Percentiles rank a stretch among this genome's conserved stretches.
Evolutionary conservation across 192 early-diverging fungal species (phyloP).

Genomic region (Paraglomus brasilianum): DNA sequence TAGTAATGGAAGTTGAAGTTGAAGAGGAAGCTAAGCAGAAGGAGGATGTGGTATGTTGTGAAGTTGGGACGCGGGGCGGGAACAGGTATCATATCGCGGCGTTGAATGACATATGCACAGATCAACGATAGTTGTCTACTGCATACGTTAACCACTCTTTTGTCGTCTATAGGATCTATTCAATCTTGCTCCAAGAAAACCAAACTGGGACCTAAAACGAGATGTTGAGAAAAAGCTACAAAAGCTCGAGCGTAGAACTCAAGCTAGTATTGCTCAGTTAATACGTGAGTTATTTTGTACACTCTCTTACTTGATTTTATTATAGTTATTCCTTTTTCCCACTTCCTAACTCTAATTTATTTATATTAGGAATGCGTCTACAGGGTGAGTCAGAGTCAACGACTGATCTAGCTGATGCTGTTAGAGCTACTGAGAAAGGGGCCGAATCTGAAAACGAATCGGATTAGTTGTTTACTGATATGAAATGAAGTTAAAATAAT

Average conservation of each 20-base stretch:
- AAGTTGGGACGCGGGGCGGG: constrained; percentile 10
- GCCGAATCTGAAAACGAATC: background rate
- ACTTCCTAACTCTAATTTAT: background rate
- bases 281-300: constrained; percentile 56
- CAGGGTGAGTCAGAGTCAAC: constrained; percentile 27
- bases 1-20: constrained; percentile 50
- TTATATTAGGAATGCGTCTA: constrained; percentile 33
- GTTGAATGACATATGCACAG: background rate
- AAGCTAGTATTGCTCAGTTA: constrained; percentile 70
- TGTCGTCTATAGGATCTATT: constrained; percentile 61
- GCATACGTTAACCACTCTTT: background rate
- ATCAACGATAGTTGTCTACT: background rate
- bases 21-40: constrained; percentile 56
- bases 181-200: constrained; percentile 79
- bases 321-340: background rate
- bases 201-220: constrained; percentile 89
- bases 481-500: too few relatives aligned
- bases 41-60: constrained; percentile 62
- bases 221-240: constrained; percentile 79
- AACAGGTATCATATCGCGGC: constrained; percentile 2
- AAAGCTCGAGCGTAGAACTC: constrained; percentile 68
- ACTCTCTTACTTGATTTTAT: background rate
- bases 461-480: too few relatives aligned
- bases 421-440: constrained; percentile 26
- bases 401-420: constrained; percentile 39